Base-by-base conservation (phyloP, 176 grass and related monocot genomes). In the Raddia guianensis region DNA sequence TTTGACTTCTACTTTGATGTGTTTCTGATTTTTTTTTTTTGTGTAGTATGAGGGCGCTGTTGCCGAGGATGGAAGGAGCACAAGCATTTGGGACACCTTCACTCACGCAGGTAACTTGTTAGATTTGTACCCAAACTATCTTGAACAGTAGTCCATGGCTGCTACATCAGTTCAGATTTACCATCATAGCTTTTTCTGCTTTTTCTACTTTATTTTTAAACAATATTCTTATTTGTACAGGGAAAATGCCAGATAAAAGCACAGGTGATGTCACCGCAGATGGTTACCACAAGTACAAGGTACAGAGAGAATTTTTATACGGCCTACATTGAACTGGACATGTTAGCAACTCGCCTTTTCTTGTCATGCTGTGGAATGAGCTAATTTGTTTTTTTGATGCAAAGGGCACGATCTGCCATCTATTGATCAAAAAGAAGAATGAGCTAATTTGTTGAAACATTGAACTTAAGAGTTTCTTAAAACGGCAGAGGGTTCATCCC, bases 31-130 rank as follows among this genome's bases (percentile, higher is more conserved):
- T 43, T 45, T 48, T 48, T n/a, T 49, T 70, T 70, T n/a, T 6
- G 20, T 47, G n/a, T 12, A 69, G 51, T 80, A 80, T 1, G 77
- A 80, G 64, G 70, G 46, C 2, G 61, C 62, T 42, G 16, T 57
- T 18, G 37, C 57, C 11, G 79, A 82, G 85, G 85, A 82, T 6
- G 85, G 85, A 11, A 82, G 67, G 66, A 82, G 50, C 56, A 73
- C 85, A 14, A 72, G 85, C 73, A 63, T 71, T 18, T 82, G 85
- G 79, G 85, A 87, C 56, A 82, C 56, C 27, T 76, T 54, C 56
- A 52, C 63, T 33, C 79, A 76, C 35, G 12, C 51, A 7, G 77
- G 77, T 71, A 12, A 46, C 8, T 0, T 64, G 46, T 64, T 5
- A 37, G 59, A 11, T 55, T 59, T 5, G 6, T 40, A 40, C 37